Evolutionary conservation across 2,329 filamentous ascomycete genomes (phyloP), one percentile per base, ranked within the genome.

Genomic region (Fusarium sp.): DNA sequence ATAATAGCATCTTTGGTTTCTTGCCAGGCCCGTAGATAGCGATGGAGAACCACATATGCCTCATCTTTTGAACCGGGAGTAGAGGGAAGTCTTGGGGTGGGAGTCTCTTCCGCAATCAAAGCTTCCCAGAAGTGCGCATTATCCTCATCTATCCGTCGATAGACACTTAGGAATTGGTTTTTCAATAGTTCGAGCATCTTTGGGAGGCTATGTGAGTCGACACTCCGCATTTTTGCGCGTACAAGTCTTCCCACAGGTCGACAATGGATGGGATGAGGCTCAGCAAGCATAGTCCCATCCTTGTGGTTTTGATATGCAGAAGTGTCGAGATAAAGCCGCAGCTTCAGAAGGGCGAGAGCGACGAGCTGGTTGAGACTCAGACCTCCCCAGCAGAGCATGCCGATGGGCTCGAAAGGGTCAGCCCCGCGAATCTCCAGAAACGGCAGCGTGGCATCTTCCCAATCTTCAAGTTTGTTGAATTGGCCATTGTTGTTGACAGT

Each of bases 371-470:
- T 67, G 37, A 67, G 39, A 43, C 39, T 64, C 9, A 50, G 37
- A 43, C 1, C n/a, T 39, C 7, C 13, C 8, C 50, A 69, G 41
- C 27, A 33, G 27, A 72, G 68, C 5, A 39, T 59, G 37, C 27
- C n/a, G 13, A 64, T 20, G 11, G 27, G 45, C 77, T 87, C 86
- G 41, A 87, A 82, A 1, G 78, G 79, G 72, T 87, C 79, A 16
- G 81, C 83, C n/a, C 79, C 75, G 45, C 78, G 81, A 52, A 83
- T 68, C 64, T 85, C 72, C 14, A 85, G 78, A 41, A 65, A 57
- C 20, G 68, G 64, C 24, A 64, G 24, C 2, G 69, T 69, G 24
- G 68, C 75, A 64, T 86, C 86, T 9, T 33, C 73, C 75, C 82
- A 84, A 58, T 86, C 80, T 62, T 85, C 85, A 45, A 80, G 22